Evolutionary conservation across 805 yeast species (phyloP).

Genomic region (Zygoascus tannicola): DNA sequence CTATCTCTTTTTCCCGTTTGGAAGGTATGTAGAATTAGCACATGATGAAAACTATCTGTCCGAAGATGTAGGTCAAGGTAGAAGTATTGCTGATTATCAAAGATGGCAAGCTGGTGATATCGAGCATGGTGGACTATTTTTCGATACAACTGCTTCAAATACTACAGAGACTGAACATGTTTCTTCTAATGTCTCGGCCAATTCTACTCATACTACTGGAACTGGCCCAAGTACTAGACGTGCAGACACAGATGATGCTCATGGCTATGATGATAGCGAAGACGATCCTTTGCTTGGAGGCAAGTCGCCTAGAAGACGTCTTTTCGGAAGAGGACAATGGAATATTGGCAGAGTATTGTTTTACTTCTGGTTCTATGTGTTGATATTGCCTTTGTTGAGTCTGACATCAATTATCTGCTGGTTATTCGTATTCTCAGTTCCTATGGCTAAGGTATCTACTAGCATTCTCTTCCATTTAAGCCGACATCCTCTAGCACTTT

Average conservation of each 20-base stretch:
- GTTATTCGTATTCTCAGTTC: slow-evolving; percentile 81
- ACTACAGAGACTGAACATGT: slow-evolving; percentile 2
- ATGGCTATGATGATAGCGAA: slow-evolving; percentile 7
- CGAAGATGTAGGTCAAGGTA: slow-evolving; percentile 86
- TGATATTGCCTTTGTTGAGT: slow-evolving; percentile 59
- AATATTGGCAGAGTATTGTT: slow-evolving; percentile 70
- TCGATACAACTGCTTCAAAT: slow-evolving; percentile 46
- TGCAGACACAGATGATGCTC: not conserved
- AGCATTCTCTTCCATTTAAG: slow-evolving; percentile 69
- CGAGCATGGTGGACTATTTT: slow-evolving; percentile 68
- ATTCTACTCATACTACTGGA: not conserved
- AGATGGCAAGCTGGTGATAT: slow-evolving; percentile 74
- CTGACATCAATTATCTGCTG: slow-evolving; percentile 56
- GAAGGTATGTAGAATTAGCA: slow-evolving; percentile 70
- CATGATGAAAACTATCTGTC: slow-evolving; percentile 71
- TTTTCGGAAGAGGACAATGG: slow-evolving; percentile 93
- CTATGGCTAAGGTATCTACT: slow-evolving; percentile 75
- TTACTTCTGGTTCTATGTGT: slow-evolving; percentile 56
- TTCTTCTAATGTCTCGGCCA: not conserved
- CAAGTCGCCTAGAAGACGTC: slow-evolving; percentile 32
- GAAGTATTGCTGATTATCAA: slow-evolving; percentile 73
- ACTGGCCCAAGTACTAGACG: not conserved
- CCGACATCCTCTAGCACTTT: slow-evolving; percentile 84
- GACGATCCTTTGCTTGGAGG: slow-evolving; percentile 6
- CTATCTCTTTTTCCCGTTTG: slow-evolving; percentile 82